Evolutionary conservation across 805 yeast genomes (phyloP).

Genomic region (Zygoascus biomembranicola): DNA sequence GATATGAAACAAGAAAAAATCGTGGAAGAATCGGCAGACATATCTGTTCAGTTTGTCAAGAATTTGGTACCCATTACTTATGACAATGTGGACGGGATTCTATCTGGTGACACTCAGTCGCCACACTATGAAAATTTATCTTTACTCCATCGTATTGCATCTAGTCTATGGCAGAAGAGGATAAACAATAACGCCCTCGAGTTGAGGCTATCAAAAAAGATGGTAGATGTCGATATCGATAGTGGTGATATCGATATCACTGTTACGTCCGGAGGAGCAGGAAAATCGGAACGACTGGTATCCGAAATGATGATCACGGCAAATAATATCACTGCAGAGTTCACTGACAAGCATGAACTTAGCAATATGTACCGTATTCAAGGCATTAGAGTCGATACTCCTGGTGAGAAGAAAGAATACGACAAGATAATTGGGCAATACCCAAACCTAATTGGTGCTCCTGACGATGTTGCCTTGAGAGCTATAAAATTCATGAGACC

Average conservation of each 20-base stretch:
- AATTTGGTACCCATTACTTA: constrained; percentile 55
- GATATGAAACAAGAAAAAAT: constrained; percentile 21
- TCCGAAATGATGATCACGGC: constrained; percentile 80
- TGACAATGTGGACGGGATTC: constrained; percentile 46
- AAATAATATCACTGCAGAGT: constrained; percentile 37
- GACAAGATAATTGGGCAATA: constrained; percentile 16
- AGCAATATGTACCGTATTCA: constrained; percentile 25
- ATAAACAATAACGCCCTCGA: constrained; percentile 34
- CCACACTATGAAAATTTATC: constrained; percentile 30
- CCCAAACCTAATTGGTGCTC: not conserved
- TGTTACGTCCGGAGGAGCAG: constrained; percentile 23
- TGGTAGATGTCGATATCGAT: constrained; percentile 8
- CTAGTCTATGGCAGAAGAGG: constrained; percentile 27
- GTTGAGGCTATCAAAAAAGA: constrained; percentile 19
- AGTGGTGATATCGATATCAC: constrained; percentile 3
- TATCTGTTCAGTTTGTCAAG: constrained; percentile 36
- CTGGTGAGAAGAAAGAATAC: constrained; percentile 18
- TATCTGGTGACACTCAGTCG: constrained; percentile 26
- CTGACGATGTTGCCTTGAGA: constrained; percentile 26
- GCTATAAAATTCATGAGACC: constrained; percentile 41
- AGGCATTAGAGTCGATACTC: constrained; percentile 21
- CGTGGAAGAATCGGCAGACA: constrained; percentile 17
- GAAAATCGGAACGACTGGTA: constrained; percentile 57
- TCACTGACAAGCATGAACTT: constrained; percentile 15
- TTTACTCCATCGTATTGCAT: constrained; percentile 29